Evolutionary conservation across 352 stramenopile species (phyloP).

Genomic region (Thalassiosira livingstoniorum): DNA sequence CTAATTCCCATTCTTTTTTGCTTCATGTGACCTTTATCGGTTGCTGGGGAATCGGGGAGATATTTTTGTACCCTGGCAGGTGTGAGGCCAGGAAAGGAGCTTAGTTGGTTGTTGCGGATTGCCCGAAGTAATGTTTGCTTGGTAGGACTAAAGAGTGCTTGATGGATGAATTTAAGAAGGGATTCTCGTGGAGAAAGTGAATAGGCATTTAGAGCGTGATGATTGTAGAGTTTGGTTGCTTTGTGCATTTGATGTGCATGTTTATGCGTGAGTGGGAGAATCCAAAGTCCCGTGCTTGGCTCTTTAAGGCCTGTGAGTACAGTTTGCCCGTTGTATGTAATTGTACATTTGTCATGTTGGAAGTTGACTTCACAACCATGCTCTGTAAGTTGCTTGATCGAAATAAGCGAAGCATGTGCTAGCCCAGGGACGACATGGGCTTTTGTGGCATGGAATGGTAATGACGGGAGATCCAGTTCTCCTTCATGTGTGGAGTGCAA

Average conservation of each 20-base stretch:
- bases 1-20: neutral
- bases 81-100: neutral
- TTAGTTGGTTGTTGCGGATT: neutral
- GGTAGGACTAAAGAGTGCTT: neutral
- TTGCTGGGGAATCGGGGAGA: neutral
- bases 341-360: neutral
- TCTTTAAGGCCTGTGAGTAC: slow-evolving; percentile 3
- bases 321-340: slow-evolving; percentile 13
- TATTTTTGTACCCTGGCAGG: neutral
- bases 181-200: neutral
- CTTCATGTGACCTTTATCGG: slow-evolving; percentile 17
- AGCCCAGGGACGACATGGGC: neutral
- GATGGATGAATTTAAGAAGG: neutral
- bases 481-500: slow-evolving; percentile 33
- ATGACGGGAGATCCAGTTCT: slow-evolving; percentile 26
- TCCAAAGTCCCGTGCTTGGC: slow-evolving; percentile 4
- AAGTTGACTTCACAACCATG: neutral
- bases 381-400: neutral
- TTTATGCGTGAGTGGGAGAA: neutral
- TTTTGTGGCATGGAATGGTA: slow-evolving; percentile 1
- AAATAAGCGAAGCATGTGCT: slow-evolving; percentile 33
- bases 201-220: neutral
- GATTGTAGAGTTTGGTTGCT: neutral
- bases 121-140: neutral
- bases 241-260: neutral